Conservation (phyloP, 371 early-diverging fungal genomes). For the Funneliformis caledonium region DNA sequence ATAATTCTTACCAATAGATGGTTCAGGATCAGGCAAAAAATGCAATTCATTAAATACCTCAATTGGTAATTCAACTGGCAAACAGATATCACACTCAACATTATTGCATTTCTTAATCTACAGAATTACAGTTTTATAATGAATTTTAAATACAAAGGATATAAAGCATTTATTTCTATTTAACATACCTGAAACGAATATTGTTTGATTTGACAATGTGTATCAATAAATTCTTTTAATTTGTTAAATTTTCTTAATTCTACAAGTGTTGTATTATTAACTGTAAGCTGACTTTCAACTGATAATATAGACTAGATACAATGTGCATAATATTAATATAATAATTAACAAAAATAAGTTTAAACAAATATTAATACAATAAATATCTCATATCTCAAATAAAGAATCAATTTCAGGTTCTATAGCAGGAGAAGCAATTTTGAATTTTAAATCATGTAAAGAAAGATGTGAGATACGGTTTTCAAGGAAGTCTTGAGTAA, state of each 20-base stretch:
- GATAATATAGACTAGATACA: not conserved
- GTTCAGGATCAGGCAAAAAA: not conserved
- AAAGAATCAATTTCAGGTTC: not conserved
- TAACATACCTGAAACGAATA: not conserved
- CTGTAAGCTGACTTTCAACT: not conserved
- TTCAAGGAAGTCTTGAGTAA: too few relatives aligned
- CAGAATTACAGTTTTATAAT: not conserved
- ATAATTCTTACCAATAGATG: too few relatives aligned
- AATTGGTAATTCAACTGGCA: not conserved
- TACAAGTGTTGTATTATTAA: not conserved
- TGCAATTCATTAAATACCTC: not conserved
- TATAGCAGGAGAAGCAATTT: not conserved
- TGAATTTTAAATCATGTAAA: not conserved
- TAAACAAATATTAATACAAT: too few relatives aligned
- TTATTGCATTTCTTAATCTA: not conserved
- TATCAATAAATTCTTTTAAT: not conserved
- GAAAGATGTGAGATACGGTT: not conserved
- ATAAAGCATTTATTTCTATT: too few relatives aligned
- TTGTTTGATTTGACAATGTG: not conserved
- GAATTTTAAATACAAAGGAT: too few relatives aligned
- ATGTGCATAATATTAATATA: too few relatives aligned
- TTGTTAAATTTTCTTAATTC: not conserved
- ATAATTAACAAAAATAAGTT: too few relatives aligned
- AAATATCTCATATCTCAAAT: not conserved
- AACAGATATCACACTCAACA: not conserved